These are phyloP conservation scores for Chloris gayana DNA, from an alignment of 176 grass and related monocot genomes.

Conservation along the genomic window DNA sequence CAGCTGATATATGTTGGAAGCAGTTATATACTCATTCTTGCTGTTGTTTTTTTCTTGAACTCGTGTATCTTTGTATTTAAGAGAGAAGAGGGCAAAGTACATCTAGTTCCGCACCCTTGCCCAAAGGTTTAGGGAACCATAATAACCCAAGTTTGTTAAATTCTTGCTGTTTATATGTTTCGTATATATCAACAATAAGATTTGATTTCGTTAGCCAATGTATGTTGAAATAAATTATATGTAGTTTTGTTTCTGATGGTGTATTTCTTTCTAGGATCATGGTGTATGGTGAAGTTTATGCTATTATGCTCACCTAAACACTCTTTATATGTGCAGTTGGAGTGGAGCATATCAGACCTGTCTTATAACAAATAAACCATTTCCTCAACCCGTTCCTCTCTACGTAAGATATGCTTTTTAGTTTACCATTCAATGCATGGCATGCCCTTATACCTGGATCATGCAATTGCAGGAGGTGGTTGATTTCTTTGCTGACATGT, in stretches of 20 bases:
- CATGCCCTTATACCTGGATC: constrained; percentile 10
- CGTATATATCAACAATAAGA: neutral
- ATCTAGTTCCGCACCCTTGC: too few species aligned
- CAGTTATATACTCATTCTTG: neutral
- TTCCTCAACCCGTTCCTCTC: constrained; percentile 54
- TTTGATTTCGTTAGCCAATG: neutral
- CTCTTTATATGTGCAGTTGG: constrained; percentile 46
- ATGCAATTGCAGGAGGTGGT: constrained; percentile 57
- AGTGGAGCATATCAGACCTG: constrained; percentile 58
- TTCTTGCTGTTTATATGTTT: neutral
- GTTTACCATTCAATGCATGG: neutral
- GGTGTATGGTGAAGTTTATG: neutral
- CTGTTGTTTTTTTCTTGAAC: neutral
- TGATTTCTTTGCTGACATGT: constrained; percentile 64
- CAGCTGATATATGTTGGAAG: neutral
- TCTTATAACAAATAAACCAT: constrained; percentile 58
- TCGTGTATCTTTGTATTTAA: too few species aligned
- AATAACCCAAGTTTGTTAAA: too few species aligned
- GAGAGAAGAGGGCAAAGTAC: too few species aligned
- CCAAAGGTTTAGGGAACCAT: too few species aligned
- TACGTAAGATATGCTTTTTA: constrained; percentile 41
- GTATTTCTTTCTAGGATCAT: neutral
- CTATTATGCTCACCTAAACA: constrained; percentile 23
- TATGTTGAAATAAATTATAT: constrained; percentile 8
- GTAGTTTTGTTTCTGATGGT: neutral